Conservation (phyloP, 2,329 filamentous ascomycete genomes). For the Colletotrichum ledebouriae region DNA sequence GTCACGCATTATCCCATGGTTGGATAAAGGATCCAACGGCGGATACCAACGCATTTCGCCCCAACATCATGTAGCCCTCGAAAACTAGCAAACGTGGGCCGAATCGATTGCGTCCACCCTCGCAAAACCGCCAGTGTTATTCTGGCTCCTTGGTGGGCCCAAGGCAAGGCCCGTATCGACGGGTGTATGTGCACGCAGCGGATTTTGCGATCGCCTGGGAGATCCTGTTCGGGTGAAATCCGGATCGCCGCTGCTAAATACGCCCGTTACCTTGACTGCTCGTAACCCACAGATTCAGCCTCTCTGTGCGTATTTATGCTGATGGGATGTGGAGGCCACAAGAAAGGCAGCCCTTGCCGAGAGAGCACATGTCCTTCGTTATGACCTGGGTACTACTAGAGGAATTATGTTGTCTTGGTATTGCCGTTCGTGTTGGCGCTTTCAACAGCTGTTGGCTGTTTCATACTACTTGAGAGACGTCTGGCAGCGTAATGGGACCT, state of each 20-base stretch:
- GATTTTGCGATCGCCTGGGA: neutral
- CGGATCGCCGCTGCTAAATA: neutral
- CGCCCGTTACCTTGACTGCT: neutral
- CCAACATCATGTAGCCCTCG: neutral
- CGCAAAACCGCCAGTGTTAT: too few species aligned
- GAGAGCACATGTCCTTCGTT: too few species aligned
- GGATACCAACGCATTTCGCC: neutral
- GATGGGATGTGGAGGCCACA: neutral
- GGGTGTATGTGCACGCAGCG: neutral
- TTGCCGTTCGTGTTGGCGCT: too few species aligned
- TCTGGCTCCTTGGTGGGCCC: too few species aligned
- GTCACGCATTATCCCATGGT: neutral
- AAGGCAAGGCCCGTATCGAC: neutral
- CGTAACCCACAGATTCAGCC: neutral
- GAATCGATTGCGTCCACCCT: neutral
- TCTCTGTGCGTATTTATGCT: neutral
- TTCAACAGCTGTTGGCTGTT: too few species aligned
- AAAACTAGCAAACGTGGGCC: constrained; percentile 1
- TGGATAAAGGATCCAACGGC: neutral
- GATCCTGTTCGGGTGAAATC: neutral
- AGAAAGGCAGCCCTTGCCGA: too few species aligned
- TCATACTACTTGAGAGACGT: too few species aligned
- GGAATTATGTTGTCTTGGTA: too few species aligned
- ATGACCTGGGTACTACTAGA: too few species aligned
- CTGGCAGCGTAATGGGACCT: neutral